Evolutionary conservation across 140 eudicot species (phyloP), one percentile per base, ranked within the genome.

Genomic region (Stevia rebaudiana): DNA sequence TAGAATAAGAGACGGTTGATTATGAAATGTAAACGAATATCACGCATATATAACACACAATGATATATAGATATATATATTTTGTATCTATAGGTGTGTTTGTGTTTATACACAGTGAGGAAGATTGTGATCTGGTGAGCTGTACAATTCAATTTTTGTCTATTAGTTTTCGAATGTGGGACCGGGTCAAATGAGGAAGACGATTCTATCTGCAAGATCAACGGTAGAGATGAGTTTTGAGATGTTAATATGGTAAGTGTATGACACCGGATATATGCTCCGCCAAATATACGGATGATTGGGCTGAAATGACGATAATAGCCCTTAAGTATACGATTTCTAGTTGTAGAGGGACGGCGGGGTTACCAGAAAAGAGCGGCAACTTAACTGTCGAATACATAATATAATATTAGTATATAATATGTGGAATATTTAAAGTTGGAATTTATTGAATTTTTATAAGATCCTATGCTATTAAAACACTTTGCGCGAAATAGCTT

Each of bases 91-190:
- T 50, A 17, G 18, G 46, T 53, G 24, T 55, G n/a, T 54, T 5
- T 42, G 46, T 22, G 54, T 35, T 35, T 41, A 4, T 8, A 13
- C 3, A 41, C 0, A 41, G 47, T 11, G 52, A 19, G 49, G 12
- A 44, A 6, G 61, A 36, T 43, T 68, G 65, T 58, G 31, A 71
- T 62, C 70, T 6, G 74, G 65, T 74, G 79, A 74, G 79, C 70
- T 74, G 79, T 49, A 74, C 16, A 11, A 28, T 54, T 12, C 12
- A 13, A 35, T 54, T 54, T 13, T 21, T 69, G 68, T 24, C 44
- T 40, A 43, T 57, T 43, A 24, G 33, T 54, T 68, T 44, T 15
- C 46, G 35, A 65, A 37, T 0, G 73, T 74, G 79, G 69, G 61
- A 52, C 74, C 61, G 15, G 17, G 65, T 72, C 67, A 73, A 64